These are phyloP conservation scores for Trametes maxima DNA, from an alignment of 768 basidiomycete species.

Conservation along the genomic window DNA sequence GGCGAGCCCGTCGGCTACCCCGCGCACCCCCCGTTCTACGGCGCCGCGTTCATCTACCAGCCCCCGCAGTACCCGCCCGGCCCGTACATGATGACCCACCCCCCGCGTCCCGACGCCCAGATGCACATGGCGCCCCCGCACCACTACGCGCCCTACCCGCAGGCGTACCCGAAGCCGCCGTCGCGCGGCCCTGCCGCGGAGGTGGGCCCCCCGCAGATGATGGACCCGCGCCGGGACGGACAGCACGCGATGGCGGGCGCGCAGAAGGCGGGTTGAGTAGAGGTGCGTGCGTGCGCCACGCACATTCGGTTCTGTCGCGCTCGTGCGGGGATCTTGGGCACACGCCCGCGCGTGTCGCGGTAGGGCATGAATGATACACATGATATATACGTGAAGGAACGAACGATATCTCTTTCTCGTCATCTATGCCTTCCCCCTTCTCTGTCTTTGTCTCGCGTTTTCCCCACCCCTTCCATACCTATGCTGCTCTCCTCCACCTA, in stretches of 20 bases:
- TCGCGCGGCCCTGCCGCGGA: slow-evolving; percentile 33
- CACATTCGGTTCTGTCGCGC: too few relatives aligned
- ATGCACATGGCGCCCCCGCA: slow-evolving; percentile 14
- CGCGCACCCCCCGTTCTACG: slow-evolving; percentile 46
- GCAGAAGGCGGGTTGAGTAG: slow-evolving; percentile 3
- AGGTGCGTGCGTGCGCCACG: not conserved
- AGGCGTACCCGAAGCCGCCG: slow-evolving; percentile 43
- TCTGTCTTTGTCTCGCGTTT: not conserved
- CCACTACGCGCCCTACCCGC: slow-evolving; percentile 44
- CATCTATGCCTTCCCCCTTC: not conserved
- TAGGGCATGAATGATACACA: too few relatives aligned
- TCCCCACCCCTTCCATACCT: too few relatives aligned
- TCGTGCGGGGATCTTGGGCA: not conserved
- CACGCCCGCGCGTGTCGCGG: not conserved
- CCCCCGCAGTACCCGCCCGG: slow-evolving; percentile 37
- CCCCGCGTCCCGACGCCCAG: slow-evolving; percentile 23
- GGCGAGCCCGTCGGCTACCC: slow-evolving; percentile 45
- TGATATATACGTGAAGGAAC: not conserved
- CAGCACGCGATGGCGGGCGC: slow-evolving; percentile 7
- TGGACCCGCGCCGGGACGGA: slow-evolving; percentile 19
- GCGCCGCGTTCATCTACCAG: slow-evolving; percentile 49
- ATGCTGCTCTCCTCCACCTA: not conserved
- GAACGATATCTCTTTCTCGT: not conserved
- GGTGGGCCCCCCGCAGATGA: slow-evolving; percentile 23
- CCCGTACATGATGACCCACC: slow-evolving; percentile 49